These are phyloP conservation scores for Nicotiana otophora DNA, from an alignment of 257 asterid genomes.

Conservation along the genomic window DNA sequence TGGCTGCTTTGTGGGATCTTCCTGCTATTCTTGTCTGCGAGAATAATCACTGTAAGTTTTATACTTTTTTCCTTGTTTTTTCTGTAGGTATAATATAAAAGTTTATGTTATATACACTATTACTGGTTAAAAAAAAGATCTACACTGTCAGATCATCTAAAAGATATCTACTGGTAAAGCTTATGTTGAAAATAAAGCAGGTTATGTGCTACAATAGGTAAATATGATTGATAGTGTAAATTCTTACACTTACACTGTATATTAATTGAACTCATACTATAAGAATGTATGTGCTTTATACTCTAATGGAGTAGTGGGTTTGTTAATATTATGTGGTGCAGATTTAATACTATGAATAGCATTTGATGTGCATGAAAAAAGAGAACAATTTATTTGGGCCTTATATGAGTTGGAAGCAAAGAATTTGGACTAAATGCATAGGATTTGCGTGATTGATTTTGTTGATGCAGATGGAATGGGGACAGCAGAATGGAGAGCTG, in stretches of 20 bases:
- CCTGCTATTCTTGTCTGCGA: slow-evolving; percentile 98
- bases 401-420: neutral
- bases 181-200: neutral
- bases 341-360: neutral
- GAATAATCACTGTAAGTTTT: slow-evolving; percentile 85
- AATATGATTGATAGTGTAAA: neutral
- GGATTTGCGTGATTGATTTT: slow-evolving; percentile 9
- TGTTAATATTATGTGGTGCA: neutral
- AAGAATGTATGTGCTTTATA: neutral
- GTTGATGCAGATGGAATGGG: slow-evolving; percentile 90
- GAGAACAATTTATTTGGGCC: neutral
- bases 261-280: neutral
- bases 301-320: neutral
- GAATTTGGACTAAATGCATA: neutral
- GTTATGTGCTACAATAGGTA: neutral
- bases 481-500: slow-evolving; percentile 98
- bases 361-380: neutral
- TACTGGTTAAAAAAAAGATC: too few relatives aligned
- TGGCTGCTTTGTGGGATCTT: slow-evolving; percentile 94
- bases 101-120: neutral
- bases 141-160: too few relatives aligned
- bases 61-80: neutral
- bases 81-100: neutral
- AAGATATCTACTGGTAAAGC: too few relatives aligned
- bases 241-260: neutral